Conservation (phyloP, 768 basidiomycete genomes). For the Leccinum subgranulosum region DNA sequence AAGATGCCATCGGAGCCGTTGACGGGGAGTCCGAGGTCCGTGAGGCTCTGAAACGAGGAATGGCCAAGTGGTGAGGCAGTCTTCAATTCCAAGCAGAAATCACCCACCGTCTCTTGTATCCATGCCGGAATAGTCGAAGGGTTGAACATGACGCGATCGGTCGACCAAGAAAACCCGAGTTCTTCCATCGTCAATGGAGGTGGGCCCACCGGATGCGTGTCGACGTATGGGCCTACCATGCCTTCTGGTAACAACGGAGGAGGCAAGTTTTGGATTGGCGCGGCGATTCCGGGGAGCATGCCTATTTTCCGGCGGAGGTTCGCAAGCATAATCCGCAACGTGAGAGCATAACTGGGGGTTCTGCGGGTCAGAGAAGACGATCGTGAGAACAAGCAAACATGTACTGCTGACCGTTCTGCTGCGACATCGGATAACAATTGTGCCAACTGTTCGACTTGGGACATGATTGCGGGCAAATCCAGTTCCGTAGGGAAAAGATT, state of each 20-base stretch:
- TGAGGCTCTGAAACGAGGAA: slow-evolving; percentile 58
- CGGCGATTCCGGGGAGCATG: slow-evolving; percentile 46
- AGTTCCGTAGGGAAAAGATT: slow-evolving; percentile 86
- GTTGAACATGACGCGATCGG: slow-evolving; percentile 62
- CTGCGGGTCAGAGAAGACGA: slow-evolving; percentile 8
- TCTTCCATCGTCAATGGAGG: slow-evolving; percentile 83
- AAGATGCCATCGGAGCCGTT: slow-evolving; percentile 93
- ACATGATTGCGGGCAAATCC: slow-evolving; percentile 70
- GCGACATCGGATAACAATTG: slow-evolving; percentile 90
- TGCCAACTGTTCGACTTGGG: slow-evolving; percentile 87
- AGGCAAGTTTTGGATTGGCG: slow-evolving; percentile 49
- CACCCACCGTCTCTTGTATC: slow-evolving; percentile 84
- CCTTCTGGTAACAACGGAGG: slow-evolving; percentile 55
- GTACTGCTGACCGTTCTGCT: slow-evolving; percentile 67
- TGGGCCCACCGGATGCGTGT: slow-evolving; percentile 46
- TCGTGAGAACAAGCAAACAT: background rate
- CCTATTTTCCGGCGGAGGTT: slow-evolving; percentile 89
- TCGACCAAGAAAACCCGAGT: slow-evolving; percentile 74
- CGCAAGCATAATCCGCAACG: slow-evolving; percentile 90
- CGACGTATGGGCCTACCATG: slow-evolving; percentile 54
- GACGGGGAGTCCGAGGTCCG: slow-evolving; percentile 86
- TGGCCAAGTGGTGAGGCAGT: background rate
- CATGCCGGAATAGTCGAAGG: slow-evolving; percentile 84
- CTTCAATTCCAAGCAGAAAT: background rate
- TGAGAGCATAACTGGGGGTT: slow-evolving; percentile 73